Conservation (phyloP, 495 filamentous ascomycete genomes). For the Xylaria venustula region DNA sequence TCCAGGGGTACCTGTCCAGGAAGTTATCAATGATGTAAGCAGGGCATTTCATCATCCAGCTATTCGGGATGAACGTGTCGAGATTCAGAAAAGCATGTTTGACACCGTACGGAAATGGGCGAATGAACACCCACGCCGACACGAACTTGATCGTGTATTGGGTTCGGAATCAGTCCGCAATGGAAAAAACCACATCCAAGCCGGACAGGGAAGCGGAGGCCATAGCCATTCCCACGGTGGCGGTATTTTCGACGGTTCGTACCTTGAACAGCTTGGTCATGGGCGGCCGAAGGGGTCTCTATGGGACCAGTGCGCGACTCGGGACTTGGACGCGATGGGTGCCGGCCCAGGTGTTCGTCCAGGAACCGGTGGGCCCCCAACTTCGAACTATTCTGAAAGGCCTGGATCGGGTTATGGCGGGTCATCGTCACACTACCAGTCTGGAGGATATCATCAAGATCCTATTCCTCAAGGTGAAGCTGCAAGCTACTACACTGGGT, state of each 20-base stretch:
- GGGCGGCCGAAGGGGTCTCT: slow-evolving; percentile 48
- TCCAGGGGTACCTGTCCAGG: slow-evolving; percentile 69
- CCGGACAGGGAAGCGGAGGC: slow-evolving; percentile 17
- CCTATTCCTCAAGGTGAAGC: slow-evolving; percentile 23
- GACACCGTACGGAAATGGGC: slow-evolving; percentile 76
- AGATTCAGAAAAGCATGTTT: slow-evolving; percentile 87
- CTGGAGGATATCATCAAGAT: slow-evolving; percentile 6
- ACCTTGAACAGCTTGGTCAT: slow-evolving; percentile 45
- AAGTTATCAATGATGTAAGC: slow-evolving; percentile 74
- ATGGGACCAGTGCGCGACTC: slow-evolving; percentile 49
- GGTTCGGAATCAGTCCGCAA: slow-evolving; percentile 75
- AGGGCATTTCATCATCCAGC: slow-evolving; percentile 88
- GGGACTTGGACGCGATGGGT: slow-evolving; percentile 41
- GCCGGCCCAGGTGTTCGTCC: slow-evolving; percentile 13
- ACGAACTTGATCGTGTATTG: slow-evolving; percentile 66
- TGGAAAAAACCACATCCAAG: slow-evolving; percentile 69
- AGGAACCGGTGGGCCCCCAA: slow-evolving; percentile 10
- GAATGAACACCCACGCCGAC: slow-evolving; percentile 60
- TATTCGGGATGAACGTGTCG: slow-evolving; percentile 64
- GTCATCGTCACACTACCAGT: slow-evolving; percentile 14
- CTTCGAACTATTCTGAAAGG: slow-evolving; percentile 17
- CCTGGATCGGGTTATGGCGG: slow-evolving; percentile 11
- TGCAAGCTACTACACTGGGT: slow-evolving; percentile 21
- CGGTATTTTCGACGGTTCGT: slow-evolving; percentile 36
- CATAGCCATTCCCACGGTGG: slow-evolving; percentile 37